Evolutionary conservation across 1,284 basidiomycete species (phyloP).

Genomic region (Ceratobasidium theobromae): DNA sequence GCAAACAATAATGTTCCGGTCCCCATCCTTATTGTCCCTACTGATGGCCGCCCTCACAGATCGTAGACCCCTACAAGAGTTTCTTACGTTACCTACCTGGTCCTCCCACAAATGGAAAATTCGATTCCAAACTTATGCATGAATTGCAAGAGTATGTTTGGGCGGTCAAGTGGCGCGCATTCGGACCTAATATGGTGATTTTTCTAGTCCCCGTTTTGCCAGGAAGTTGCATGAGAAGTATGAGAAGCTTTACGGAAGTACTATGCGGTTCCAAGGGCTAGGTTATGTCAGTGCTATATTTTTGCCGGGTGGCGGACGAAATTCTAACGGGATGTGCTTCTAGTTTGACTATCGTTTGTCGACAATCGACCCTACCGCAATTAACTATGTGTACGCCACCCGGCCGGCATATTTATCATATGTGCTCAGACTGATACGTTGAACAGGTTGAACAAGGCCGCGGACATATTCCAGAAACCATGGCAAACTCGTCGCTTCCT

Average conservation of each 20-base stretch:
- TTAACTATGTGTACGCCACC: conserved; percentile 43
- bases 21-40: conserved; percentile 12
- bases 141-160: conserved; percentile 30
- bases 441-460: conserved; percentile 24
- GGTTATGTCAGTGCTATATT: conserved; percentile 29
- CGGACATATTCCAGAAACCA: conserved; percentile 34
- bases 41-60: conserved; percentile 8
- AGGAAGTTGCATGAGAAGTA: conserved; percentile 31
- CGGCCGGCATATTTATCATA: neutral
- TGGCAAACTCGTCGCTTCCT: conserved; percentile 33
- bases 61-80: conserved; percentile 16
- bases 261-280: conserved; percentile 33
- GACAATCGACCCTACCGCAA: conserved; percentile 34
- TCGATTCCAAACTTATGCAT: conserved; percentile 21
- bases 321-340: neutral
- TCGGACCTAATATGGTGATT: conserved; percentile 3
- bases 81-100: conserved; percentile 31
- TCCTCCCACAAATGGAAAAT: conserved; percentile 28
- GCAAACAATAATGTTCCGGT: conserved; percentile 12
- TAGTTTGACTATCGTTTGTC: conserved; percentile 33
- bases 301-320: neutral
- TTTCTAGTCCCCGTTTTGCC: conserved; percentile 21
- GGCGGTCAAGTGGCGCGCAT: neutral
- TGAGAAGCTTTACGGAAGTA: conserved; percentile 30
- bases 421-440: neutral